Base-by-base conservation (phyloP, 768 basidiomycete species). In the Serendipita sp. region DNA sequence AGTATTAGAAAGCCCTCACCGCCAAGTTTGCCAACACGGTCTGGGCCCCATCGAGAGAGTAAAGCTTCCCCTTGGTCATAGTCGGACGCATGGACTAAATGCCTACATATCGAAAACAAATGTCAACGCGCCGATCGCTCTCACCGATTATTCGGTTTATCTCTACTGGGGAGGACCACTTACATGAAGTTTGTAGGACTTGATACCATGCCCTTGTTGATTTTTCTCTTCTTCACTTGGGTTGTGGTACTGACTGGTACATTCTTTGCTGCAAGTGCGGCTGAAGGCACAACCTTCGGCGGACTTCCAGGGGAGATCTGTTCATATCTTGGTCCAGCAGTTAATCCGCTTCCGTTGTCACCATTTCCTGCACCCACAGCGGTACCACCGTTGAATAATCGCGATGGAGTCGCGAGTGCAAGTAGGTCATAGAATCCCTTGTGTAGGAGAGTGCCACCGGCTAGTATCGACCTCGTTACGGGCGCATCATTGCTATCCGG, bases 131-230 rank as follows among this genome's bases (percentile, higher is more conserved):
- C 11, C 60, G 31, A 58, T 42, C 53, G 28, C 38, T 14, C 14
- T 38, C 38, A 38, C 38, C 38, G n/a, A n/a, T 38, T 38, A 14
- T 38, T 38, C 38, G 38, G 38, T 38, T 38, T 7, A 38, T 14
- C n/a, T n/a, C n/a, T n/a, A n/a, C n/a, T n/a, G n/a, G n/a, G n/a
- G 24, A 42, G 61, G 58, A 63, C 67, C 58, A 82, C 88, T 73
- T 77, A 94, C 90, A 88, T 78, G 71, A 92, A 92, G 66, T 82
- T 85, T 22, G 79, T 87, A 3, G 91, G 91, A 63, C 75, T 81
- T 16, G 88, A 89, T 3, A 94, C 85, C 86, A 91, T 91, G 68
- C 90, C 88, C 72, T 92, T 92, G 75, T 81, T 88, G 69, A 92
- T 82, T 67, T 82, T 76, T 66, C 81, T 81, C 42, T 77, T 78